phyloP scores from a whole-genome alignment of 805 yeast species.

The Suhomyces xylopsoci region DNA sequence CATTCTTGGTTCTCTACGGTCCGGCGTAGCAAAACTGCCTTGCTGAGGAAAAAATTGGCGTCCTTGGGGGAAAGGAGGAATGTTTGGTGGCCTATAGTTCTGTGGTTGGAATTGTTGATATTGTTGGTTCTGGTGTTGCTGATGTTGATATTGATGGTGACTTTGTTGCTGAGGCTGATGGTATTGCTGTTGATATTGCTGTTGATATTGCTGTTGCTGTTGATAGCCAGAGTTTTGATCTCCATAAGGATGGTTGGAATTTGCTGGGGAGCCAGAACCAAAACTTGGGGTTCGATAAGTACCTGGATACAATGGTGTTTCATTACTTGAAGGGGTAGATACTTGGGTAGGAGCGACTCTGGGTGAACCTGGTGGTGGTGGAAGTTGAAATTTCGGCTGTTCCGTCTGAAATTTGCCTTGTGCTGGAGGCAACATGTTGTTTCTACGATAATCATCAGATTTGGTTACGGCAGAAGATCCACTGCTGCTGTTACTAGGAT shows the following conservation, averaged over 20 bases:
- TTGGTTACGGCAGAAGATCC: not conserved
- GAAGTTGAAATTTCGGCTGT: not conserved
- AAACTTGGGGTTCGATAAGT: not conserved
- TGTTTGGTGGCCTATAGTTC: not conserved
- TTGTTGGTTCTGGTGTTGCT: not conserved
- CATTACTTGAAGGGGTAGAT: not conserved
- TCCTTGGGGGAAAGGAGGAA: not conserved
- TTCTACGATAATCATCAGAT: not conserved
- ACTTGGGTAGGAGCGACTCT: not conserved
- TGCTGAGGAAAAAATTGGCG: not conserved
- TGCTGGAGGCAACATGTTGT: not conserved
- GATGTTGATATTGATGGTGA: not conserved
- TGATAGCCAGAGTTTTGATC: not conserved
- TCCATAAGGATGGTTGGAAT: no score
- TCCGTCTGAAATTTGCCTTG: not conserved
- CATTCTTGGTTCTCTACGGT: not conserved
- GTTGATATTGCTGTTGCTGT: slow-evolving; percentile 1
- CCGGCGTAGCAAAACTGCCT: not conserved
- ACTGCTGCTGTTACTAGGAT: not conserved
- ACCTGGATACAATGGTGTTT: not conserved
- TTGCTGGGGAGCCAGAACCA: not conserved
- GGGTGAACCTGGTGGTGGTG: slow-evolving; percentile 4
- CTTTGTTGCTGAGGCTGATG: not conserved
- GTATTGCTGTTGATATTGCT: not conserved
- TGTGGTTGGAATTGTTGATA: slow-evolving; percentile 1